Base-by-base conservation (phyloP, 768 basidiomycete genomes). In the Suillus bovinus region DNA sequence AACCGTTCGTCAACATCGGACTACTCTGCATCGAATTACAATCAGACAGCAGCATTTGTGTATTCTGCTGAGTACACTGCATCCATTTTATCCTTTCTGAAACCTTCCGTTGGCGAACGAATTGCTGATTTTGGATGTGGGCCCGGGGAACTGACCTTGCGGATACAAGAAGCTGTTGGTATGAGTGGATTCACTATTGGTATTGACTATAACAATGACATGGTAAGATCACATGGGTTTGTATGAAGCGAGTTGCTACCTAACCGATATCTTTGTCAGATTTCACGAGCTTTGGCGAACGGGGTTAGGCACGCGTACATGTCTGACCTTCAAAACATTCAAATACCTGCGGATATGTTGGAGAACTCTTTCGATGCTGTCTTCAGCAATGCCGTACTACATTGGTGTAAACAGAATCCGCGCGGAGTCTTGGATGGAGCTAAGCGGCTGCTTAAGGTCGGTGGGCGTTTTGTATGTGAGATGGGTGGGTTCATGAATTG, bases 351-450 rank as follows among this genome's bases (percentile, higher is more conserved):
- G n/a, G n/a, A n/a, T 0, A 65, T 67, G 20, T 59, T 68, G 29
- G 76, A 76, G 9, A 76, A 74, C 31, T 77, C 78, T 53, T 91
- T 87, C 64, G 89, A 93, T 69, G 86, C 85, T 0, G 88, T 89
- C 2, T 95, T 95, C 77, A 88, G 87, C 59, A 93, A 89, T 64
- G 91, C 94, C 0, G 80, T 83, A 4, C 70, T 95, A 64, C 93
- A 96, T 68, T 95, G 93, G 93, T 94, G 92, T 75, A 94, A 91
- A 72, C 76, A 77, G 5, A 79, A 89, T 66, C 94, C 93, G 1
- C 71, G 68, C 2, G 86, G 84, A 1, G 92, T 93, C 10, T 71
- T 93, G 11, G 73, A 79, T 16, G 81, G 85, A 55, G 81, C 83
- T n/a, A 83, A 82, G 68, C 79, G 76, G 50, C 74, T 89, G 11